Base-by-base conservation (phyloP, 2,329 filamentous ascomycete species). In the Phialocephala subalpina region DNA sequence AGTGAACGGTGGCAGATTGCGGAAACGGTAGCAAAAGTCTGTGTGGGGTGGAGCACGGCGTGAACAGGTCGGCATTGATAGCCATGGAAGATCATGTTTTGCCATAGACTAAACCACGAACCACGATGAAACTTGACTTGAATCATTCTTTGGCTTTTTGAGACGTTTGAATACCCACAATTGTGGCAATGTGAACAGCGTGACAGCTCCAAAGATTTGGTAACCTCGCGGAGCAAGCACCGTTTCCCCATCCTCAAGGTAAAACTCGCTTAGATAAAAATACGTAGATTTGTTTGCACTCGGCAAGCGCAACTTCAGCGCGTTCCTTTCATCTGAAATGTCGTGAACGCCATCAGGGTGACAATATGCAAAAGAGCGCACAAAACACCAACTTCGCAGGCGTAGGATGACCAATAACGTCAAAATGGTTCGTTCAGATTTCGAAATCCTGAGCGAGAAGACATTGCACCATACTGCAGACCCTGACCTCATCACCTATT, bases 401-500 rank as follows among this genome's bases (percentile, higher is more conserved):
- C 6, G 47, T 52, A 33, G 42, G 33, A 47, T 60, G 56, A 63
- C 18, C 2, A 18, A 2, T 11, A 16, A 36, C 22, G 36, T 62
- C 64, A 63, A 52, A 36, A 74, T 73, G 72, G 66, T 66, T 12
- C 62, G 58, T 60, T 40, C 60, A 52, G 40, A 45, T 22, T 67
- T 77, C 45, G 67, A 80, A 69, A 80, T 85, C 55, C 78, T 86
- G 69, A 86, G 86, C 78, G 84, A 89, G 75, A 88, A 86, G 71
- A 81, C 82, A 70, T 83, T 90, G 67, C 82, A 85, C 59, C 80
- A 83, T 55, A 82, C 83, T 27, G 83, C 88, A 25, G 82, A 86
- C 42, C 80, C 83, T 40, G 81, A 83, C 56, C 85, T 91, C 59
- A 83, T 95, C 38, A 85, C 89, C 29, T 93, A 92, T 78, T 97